These are phyloP conservation scores for Nitzschia palea DNA, from an alignment of 108 stramenopile genomes.

Conservation along the genomic window DNA sequence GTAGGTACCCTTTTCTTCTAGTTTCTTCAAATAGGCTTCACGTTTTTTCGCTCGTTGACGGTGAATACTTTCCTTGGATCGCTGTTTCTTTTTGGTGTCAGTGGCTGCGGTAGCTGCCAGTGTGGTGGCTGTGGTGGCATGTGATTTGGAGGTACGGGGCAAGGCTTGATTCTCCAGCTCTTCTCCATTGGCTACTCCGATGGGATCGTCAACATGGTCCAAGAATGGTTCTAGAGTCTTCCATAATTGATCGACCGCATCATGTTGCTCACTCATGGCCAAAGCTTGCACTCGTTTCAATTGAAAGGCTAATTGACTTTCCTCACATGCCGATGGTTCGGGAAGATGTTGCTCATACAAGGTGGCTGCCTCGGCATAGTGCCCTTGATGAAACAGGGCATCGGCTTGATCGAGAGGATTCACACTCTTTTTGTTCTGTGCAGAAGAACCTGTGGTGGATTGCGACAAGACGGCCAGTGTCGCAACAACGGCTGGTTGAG, in stretches of 20 bases:
- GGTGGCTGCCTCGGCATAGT: constrained; percentile 57
- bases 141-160: constrained; percentile 51
- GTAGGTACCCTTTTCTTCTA: constrained; percentile 63
- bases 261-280: constrained; percentile 30
- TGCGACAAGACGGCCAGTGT: constrained; percentile 51
- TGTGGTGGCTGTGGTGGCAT: constrained; percentile 30
- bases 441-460: background rate
- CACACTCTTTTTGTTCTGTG: constrained; percentile 12
- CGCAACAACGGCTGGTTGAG: constrained; percentile 53
- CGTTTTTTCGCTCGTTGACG: constrained; percentile 64
- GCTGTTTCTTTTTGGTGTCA: constrained; percentile 41
- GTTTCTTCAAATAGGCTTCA: constrained; percentile 58
- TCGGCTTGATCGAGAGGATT: constrained; percentile 43
- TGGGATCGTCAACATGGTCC: constrained; percentile 13
- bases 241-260: constrained; percentile 29
- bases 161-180: constrained; percentile 66
- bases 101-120: constrained; percentile 5
- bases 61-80: constrained; percentile 55
- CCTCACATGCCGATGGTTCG: constrained; percentile 16
- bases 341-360: constrained; percentile 38
- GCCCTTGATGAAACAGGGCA: constrained; percentile 46
- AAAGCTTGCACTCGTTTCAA: constrained; percentile 55
- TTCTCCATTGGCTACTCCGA: constrained; percentile 37
- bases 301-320: constrained; percentile 33
- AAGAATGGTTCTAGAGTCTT: constrained; percentile 11